A percentile compares a stretch with the other conserved stretches of the same genome.
Evolutionary conservation across 768 basidiomycete species (phyloP).

Genomic region (Podaxis sp.): DNA sequence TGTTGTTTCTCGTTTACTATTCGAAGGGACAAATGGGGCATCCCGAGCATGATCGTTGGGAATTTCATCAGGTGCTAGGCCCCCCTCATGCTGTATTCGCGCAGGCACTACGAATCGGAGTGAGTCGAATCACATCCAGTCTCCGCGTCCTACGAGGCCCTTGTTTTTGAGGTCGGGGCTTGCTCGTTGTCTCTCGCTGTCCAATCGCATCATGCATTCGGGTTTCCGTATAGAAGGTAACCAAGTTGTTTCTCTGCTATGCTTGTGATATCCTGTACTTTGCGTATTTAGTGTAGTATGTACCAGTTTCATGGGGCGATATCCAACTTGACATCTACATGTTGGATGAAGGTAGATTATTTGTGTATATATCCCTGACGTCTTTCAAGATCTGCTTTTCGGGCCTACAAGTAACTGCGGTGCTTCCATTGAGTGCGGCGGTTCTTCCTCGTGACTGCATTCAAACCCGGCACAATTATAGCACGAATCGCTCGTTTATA

Average conservation of each 20-base stretch:
- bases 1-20: slow-evolving; percentile 94
- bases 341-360: not conserved
- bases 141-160: not conserved
- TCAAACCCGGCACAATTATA: no score
- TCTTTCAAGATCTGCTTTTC: no score
- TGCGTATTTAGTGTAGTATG: not conserved
- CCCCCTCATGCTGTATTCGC: no score
- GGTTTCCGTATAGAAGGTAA: not conserved
- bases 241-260: not conserved
- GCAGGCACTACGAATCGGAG: not conserved
- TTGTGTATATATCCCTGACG: not conserved
- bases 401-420: no score
- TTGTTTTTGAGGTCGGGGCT: not conserved
- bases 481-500: no score
- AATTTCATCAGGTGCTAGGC: slow-evolving; percentile 77
- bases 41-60: slow-evolving; percentile 88
- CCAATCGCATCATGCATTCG: not conserved
- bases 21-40: slow-evolving; percentile 79
- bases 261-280: not conserved
- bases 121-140: not conserved
- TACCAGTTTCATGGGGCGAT: not conserved
- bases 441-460: no score
- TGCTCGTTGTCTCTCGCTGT: not conserved
- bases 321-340: not conserved
- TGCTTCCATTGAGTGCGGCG: no score